phyloP scores from a whole-genome alignment of 2,329 filamentous ascomycete genomes.

The Colletotrichum gloeosporioides region DNA sequence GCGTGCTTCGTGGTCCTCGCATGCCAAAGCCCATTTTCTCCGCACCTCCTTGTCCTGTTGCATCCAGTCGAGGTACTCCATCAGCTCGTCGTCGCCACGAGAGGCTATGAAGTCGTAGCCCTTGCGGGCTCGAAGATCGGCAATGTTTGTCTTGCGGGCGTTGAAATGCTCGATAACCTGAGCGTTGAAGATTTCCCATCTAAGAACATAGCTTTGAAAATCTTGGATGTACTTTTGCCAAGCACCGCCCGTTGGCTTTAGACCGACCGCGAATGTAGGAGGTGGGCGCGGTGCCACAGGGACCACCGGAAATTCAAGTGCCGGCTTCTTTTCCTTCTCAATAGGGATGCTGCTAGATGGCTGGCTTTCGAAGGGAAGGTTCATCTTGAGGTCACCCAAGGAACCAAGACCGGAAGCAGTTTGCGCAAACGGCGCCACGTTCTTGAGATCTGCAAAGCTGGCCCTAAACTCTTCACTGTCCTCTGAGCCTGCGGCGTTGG shows the following conservation, averaged over 20 bases:
- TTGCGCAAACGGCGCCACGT: slow-evolving; percentile 59
- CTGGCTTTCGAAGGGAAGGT: slow-evolving; percentile 61
- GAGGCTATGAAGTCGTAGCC: slow-evolving; percentile 51
- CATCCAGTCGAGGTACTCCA: slow-evolving; percentile 64
- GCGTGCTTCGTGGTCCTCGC: slow-evolving; percentile 63
- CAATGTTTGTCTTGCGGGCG: slow-evolving; percentile 52
- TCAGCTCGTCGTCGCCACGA: slow-evolving; percentile 50
- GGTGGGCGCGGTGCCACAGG: slow-evolving; percentile 58
- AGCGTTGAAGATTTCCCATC: slow-evolving; percentile 46
- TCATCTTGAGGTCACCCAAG: slow-evolving; percentile 60
- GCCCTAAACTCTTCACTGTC: slow-evolving; percentile 61
- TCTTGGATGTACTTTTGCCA: slow-evolving; percentile 59
- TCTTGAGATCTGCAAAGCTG: slow-evolving; percentile 59
- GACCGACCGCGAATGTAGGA: slow-evolving; percentile 43
- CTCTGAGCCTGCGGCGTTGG: slow-evolving; percentile 54
- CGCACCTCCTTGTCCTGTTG: slow-evolving; percentile 70
- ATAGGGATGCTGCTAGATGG: slow-evolving; percentile 47
- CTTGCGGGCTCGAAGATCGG: slow-evolving; percentile 42
- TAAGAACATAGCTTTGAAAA: slow-evolving; percentile 60
- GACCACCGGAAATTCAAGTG: slow-evolving; percentile 51
- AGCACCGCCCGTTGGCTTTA: slow-evolving; percentile 45
- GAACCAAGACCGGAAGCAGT: slow-evolving; percentile 56
- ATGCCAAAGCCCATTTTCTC: slow-evolving; percentile 64
- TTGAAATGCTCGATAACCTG: slow-evolving; percentile 62
- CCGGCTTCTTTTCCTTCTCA: slow-evolving; percentile 36